Evolutionary conservation across 306 rosid genomes (phyloP), one percentile per base, ranked within the genome.

Genomic region (Astragalus membranaceus): DNA sequence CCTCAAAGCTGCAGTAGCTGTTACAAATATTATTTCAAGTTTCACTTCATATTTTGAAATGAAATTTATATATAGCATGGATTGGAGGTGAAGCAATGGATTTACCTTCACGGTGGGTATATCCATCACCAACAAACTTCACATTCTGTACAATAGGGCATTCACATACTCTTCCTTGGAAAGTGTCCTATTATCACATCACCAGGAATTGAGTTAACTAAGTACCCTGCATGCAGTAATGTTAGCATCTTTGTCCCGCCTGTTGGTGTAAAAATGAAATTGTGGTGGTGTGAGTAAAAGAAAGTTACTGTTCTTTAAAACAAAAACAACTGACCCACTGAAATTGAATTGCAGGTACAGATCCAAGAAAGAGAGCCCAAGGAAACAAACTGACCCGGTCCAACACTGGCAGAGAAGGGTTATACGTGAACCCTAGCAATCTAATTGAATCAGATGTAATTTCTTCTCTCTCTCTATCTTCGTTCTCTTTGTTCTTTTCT

Each of bases 211-310:
- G 39, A 56, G 53, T 60, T 42, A 75, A 64, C 54, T 35, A 39
- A 74, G 67, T 88, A 94, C 98, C 92, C 87, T 85, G 97, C 98
- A 94, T 3, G 98, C 96, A 10, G 97, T 81, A 35, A 94, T 56
- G 77, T 94, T 90, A 50, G 92, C 76, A 78, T 81, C 67, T 71
- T 78, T 87, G 81, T 94, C 92, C 66, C 83, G 75, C 98, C 98
- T n/a, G n/a, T n/a, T n/a, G n/a, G n/a, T n/a, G n/a, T n/a, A n/a
- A n/a, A n/a, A n/a, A n/a, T n/a, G n/a, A n/a, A n/a, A n/a, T n/a
- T n/a, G n/a, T n/a, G n/a, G n/a, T n/a, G n/a, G n/a, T n/a, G n/a
- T n/a, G n/a, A n/a, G n/a, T n/a, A n/a, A n/a, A n/a, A n/a, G n/a
- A n/a, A n/a, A n/a, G n/a, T n/a, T n/a, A n/a, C n/a, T n/a, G n/a